Percentiles rank a stretch among this genome's conserved stretches.
Evolutionary conservation across 805 yeast genomes (phyloP).

Genomic region (Pichia cabralensis): DNA sequence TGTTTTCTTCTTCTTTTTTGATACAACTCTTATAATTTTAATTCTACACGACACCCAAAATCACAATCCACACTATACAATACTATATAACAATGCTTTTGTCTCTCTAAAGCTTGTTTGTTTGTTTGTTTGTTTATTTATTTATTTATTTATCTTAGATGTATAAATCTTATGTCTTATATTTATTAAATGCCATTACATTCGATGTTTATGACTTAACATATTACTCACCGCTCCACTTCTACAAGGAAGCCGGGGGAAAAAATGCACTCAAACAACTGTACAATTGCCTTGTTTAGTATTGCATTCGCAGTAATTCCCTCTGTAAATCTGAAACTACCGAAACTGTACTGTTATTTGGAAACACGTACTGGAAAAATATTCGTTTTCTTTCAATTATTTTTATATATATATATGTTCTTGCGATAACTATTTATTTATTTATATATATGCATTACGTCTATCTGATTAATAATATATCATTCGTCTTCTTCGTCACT

Average conservation of each 20-base stretch:
- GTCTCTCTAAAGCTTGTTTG: not conserved
- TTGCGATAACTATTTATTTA: not conserved
- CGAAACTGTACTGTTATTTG: too few relatives aligned
- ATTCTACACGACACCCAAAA: too few relatives aligned
- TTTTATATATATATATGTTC: not conserved
- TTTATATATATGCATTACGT: not conserved
- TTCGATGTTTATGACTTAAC: slow-evolving; percentile 6
- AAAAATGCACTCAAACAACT: too few relatives aligned
- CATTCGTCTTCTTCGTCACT: slow-evolving; percentile 15
- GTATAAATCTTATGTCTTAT: slow-evolving; percentile 4
- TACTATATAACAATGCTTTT: too few relatives aligned
- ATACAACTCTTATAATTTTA: too few relatives aligned
- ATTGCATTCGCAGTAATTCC: too few relatives aligned
- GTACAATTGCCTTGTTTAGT: too few relatives aligned
- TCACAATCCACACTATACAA: not conserved
- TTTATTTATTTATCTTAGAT: slow-evolving; percentile 6
- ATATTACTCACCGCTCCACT: not conserved
- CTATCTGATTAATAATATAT: not conserved
- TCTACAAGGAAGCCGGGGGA: too few relatives aligned
- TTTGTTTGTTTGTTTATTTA: not conserved
- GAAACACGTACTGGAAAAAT: too few relatives aligned
- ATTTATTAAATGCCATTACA: slow-evolving; percentile 8
- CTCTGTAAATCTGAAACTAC: too few relatives aligned
- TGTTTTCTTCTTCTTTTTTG: too few relatives aligned
- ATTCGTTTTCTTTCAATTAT: not conserved